Conservation (phyloP, 1,284 basidiomycete species). For the Cryptococcus maquisensis region DNA sequence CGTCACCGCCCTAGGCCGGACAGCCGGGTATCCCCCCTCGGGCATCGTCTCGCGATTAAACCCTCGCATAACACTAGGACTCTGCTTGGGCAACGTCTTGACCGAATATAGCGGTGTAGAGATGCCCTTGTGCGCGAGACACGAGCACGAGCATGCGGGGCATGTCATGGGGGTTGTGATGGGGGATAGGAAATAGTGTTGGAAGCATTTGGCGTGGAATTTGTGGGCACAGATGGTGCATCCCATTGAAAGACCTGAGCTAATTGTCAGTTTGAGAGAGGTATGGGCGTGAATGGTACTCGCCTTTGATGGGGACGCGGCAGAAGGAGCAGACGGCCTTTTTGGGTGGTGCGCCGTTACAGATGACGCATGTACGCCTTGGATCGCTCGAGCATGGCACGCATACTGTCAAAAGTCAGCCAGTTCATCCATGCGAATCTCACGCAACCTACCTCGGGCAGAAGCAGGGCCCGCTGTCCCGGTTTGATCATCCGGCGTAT, state of each 20-base stretch:
- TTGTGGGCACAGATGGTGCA: slow-evolving; percentile 65
- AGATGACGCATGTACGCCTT: slow-evolving; percentile 52
- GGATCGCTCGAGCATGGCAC: slow-evolving; percentile 13
- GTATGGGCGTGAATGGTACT: slow-evolving; percentile 18
- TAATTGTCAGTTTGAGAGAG: not conserved
- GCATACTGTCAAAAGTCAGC: slow-evolving; percentile 17
- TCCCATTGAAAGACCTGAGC: slow-evolving; percentile 62
- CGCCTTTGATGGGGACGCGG: slow-evolving; percentile 71
- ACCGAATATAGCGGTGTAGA: slow-evolving; percentile 16
- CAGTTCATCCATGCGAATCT: not conserved
- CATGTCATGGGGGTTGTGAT: slow-evolving; percentile 20
- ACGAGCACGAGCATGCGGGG: slow-evolving; percentile 37
- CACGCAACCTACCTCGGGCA: not conserved
- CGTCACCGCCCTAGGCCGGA: not conserved
- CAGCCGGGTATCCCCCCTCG: not conserved
- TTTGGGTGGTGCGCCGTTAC: slow-evolving; percentile 51
- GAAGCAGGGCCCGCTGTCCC: not conserved
- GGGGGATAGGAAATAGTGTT: slow-evolving; percentile 18
- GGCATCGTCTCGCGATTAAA: slow-evolving; percentile 2
- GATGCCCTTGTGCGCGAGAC: slow-evolving; percentile 22
- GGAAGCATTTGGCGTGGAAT: slow-evolving; percentile 60
- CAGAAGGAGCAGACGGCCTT: slow-evolving; percentile 66
- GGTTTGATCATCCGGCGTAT: not conserved
- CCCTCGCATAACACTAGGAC: slow-evolving; percentile 8
- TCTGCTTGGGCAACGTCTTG: slow-evolving; percentile 3